Percentiles rank a stretch among this genome's conserved stretches.
These are phyloP conservation scores for Alliaria petiolata DNA, from an alignment of 345 rosid genomes.

Conservation along the genomic window DNA sequence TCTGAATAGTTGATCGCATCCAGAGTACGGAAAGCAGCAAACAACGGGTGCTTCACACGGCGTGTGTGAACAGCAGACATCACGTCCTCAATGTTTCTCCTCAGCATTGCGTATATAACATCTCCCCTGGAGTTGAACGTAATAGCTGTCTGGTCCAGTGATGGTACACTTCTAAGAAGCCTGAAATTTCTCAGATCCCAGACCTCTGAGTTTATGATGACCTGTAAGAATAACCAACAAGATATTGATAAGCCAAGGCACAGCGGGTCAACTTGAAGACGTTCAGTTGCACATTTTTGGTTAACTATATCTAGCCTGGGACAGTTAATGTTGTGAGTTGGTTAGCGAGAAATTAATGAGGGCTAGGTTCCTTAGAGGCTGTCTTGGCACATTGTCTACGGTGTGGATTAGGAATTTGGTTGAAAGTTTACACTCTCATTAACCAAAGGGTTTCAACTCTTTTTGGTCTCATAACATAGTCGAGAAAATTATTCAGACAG, in stretches of 20 bases:
- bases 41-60: slow-evolving; percentile 77
- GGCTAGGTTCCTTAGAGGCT: not conserved
- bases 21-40: slow-evolving; percentile 85
- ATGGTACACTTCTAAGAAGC: slow-evolving; percentile 89
- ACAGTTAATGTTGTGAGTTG: not conserved
- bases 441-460: not conserved
- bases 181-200: slow-evolving; percentile 90
- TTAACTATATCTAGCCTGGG: not conserved
- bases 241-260: slow-evolving; percentile 10
- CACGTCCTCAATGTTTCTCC: slow-evolving; percentile 93
- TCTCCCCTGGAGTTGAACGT: slow-evolving; percentile 89
- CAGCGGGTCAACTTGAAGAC: not conserved
- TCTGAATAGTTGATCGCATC: slow-evolving; percentile 94
- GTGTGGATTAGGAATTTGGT: not conserved
- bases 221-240: slow-evolving; percentile 40
- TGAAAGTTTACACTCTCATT: not conserved
- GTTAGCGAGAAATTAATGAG: not conserved
- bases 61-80: slow-evolving; percentile 89
- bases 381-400: not conserved
- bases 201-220: slow-evolving; percentile 92
- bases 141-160: slow-evolving; percentile 85
- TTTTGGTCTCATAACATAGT: not conserved
- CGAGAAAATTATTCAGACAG: not conserved
- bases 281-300: not conserved
- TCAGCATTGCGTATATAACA: slow-evolving; percentile 88